phyloP scores from a whole-genome alignment of 805 yeast genomes.

The Candida nanaspora region DNA sequence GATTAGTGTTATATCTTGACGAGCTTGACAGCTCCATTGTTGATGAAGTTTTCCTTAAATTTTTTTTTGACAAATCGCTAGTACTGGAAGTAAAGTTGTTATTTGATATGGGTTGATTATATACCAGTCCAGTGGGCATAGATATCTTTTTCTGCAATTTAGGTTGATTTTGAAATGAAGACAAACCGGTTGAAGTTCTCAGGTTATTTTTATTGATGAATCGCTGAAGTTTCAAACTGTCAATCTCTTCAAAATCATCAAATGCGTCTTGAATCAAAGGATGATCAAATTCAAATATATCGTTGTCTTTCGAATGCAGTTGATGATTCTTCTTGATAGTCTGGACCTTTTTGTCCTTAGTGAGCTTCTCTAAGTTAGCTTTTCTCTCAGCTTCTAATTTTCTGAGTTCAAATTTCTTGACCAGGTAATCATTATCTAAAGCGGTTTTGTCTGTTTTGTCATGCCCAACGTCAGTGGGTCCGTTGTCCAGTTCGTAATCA shows the following conservation, averaged over 20 bases:
- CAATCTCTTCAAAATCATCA: slow-evolving; percentile 18
- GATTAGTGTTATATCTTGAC: slow-evolving; percentile 8
- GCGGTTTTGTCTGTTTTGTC: background rate
- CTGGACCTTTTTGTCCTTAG: slow-evolving; percentile 5
- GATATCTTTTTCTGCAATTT: background rate
- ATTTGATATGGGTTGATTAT: background rate
- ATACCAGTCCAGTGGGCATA: background rate
- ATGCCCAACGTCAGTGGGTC: background rate
- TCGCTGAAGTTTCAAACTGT: slow-evolving; percentile 13
- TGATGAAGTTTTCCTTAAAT: slow-evolving; percentile 21
- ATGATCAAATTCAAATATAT: slow-evolving; percentile 14
- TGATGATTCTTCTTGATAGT: slow-evolving; percentile 1
- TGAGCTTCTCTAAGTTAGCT: slow-evolving; percentile 7
- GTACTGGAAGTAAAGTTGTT: background rate
- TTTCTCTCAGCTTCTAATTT: slow-evolving; percentile 11
- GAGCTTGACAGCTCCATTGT: slow-evolving; percentile 19
- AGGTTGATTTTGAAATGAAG: background rate
- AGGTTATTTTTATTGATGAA: slow-evolving; percentile 7
- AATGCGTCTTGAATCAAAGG: slow-evolving; percentile 19
- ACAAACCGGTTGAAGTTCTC: background rate
- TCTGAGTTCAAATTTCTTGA: slow-evolving; percentile 10
- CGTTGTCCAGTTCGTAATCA: background rate
- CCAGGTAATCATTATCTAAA: slow-evolving; percentile 1
- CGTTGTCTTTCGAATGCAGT: background rate
- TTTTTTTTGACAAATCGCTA: slow-evolving; percentile 12